A percentile compares a stretch with the other conserved stretches of the same genome.
phyloP scores from a whole-genome alignment of 305 asterid species.

The Solanum aculeatissimum region DNA sequence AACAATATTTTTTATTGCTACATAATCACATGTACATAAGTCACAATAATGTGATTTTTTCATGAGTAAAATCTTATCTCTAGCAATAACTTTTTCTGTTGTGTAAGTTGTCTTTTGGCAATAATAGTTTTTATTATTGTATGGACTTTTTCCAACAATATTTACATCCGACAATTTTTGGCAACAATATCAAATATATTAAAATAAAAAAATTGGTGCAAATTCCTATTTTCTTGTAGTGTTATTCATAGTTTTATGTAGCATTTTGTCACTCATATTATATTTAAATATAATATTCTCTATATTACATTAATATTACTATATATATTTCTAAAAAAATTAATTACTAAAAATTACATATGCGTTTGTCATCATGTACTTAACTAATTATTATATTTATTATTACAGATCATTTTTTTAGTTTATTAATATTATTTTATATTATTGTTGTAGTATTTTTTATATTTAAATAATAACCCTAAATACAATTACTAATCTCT shows the following conservation, averaged over 20 bases:
- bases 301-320: too few species aligned
- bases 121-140: background rate
- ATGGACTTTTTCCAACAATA: background rate
- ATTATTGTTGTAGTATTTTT: background rate
- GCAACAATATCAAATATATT: background rate
- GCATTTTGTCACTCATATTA: background rate
- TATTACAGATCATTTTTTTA: background rate
- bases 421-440: background rate
- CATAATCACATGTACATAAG: background rate
- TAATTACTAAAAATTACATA: background rate
- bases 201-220: background rate
- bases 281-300: background rate
- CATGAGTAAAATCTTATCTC: background rate
- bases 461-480: background rate
- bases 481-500: background rate
- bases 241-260: background rate
- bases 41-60: background rate
- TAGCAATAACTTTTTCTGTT: background rate
- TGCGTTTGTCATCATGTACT: too few species aligned
- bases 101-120: background rate
- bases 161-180: background rate
- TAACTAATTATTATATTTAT: background rate
- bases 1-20: background rate
- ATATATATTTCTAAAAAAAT: background rate
- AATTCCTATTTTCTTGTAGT: background rate